Evolutionary conservation across 2,329 filamentous ascomycete species (phyloP), one percentile per base, ranked within the genome.

Genomic region (Elsinoe perseae): DNA sequence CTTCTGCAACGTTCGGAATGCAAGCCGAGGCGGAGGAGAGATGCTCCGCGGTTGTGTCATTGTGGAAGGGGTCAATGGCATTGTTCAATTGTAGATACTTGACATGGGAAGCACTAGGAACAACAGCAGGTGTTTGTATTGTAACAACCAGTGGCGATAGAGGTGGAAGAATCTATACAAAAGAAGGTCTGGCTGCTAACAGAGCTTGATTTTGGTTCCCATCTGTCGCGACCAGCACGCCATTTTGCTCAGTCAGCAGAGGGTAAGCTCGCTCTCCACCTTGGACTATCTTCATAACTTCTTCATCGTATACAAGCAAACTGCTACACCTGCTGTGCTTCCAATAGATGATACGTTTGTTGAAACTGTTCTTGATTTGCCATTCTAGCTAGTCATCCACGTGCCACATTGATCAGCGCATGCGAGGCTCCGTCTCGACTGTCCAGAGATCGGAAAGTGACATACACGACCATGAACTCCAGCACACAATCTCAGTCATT

Each of bases 231-330:
- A 21, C 40, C 40, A 44, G n/a, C 40, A 44, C 40, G 40, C 40
- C 18, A 44, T 44, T 16, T 12, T 14, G 40, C 18, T 58, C 57
- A 32, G 58, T 56, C 40, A 44, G 40, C 40, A 36, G 32, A 10
- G 16, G 10, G 12, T 10, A 23, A 2, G 16, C 18, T 7, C 21
- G 14, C 18, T 20, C 12, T 18, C 16, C 9, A 16, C 16, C 8
- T 23, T 10, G 18, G 21, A 9, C 4, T 9, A 43, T 43, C 12
- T 23, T 18, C n/a, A 36, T 14, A 9, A 4, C 28, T 5, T 30
- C 28, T 10, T 6, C 28, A 30, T 30, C 6, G 28, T 30, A 30
- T 30, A 30, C 28, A 6, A n/a, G n/a, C n/a, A n/a, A n/a, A n/a
- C n/a, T n/a, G n/a, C n/a, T n/a, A n/a, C n/a, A n/a, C n/a, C n/a